These are phyloP conservation scores for Corrigiola litoralis DNA, from an alignment of 179 eudicot genomes.

Conservation along the genomic window DNA sequence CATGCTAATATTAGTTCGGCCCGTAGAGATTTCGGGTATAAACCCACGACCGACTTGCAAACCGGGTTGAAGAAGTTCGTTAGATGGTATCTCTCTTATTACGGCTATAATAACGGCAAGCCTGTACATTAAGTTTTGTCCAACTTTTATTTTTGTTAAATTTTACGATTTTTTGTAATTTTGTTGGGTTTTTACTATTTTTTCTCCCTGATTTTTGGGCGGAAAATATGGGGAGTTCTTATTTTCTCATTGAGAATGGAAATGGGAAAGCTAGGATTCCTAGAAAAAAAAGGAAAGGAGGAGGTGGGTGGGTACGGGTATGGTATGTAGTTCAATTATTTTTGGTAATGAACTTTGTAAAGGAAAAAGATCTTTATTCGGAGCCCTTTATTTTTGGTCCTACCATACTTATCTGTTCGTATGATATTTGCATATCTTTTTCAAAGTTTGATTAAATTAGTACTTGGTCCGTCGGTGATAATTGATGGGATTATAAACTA, in stretches of 20 bases:
- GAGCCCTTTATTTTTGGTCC: not conserved
- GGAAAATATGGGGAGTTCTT: not conserved
- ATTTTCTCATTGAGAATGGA: not conserved
- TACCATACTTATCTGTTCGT: not conserved
- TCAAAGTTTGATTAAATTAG: not conserved
- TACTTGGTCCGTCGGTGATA: not conserved
- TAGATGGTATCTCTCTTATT: slow-evolving; percentile 36
- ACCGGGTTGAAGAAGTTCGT: slow-evolving; percentile 42
- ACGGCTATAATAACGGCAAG: slow-evolving; percentile 33
- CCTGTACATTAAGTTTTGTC: slow-evolving; percentile 25
- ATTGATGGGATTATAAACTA: not conserved
- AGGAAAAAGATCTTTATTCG: not conserved
- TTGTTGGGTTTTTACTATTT: slow-evolving; percentile 7
- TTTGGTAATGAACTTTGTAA: slow-evolving; percentile 11
- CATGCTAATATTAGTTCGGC: slow-evolving; percentile 37
- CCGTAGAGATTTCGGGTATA: slow-evolving; percentile 38
- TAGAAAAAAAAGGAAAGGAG: not conserved
- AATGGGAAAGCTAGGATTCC: slow-evolving; percentile 5
- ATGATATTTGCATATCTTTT: not conserved
- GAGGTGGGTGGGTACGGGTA: no score
- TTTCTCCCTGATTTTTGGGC: not conserved
- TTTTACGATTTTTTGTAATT: slow-evolving; percentile 1
- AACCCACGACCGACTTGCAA: slow-evolving; percentile 36
- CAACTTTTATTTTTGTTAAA: not conserved
- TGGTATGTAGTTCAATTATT: not conserved